These are phyloP conservation scores for Suhomyces emberorum DNA, from an alignment of 805 yeast genomes.

Conservation along the genomic window DNA sequence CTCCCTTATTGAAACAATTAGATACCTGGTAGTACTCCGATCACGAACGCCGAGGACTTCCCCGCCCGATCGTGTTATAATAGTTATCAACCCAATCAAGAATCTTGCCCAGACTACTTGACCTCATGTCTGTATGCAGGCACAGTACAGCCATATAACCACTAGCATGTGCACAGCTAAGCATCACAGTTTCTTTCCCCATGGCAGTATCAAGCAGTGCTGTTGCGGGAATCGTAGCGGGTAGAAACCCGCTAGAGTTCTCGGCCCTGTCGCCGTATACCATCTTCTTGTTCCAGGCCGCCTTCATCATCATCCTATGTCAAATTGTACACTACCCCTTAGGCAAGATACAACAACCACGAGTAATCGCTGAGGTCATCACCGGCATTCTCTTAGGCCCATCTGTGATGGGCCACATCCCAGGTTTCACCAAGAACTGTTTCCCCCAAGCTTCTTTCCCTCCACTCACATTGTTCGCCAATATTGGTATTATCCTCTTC, in stretches of 20 bases:
- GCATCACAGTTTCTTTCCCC: too few species aligned
- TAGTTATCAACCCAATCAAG: too few species aligned
- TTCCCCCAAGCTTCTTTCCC: constrained; percentile 65
- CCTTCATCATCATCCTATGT: constrained; percentile 57
- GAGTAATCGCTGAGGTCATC: constrained; percentile 78
- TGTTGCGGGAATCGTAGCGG: constrained; percentile 69
- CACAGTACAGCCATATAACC: too few species aligned
- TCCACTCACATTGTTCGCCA: constrained; percentile 64
- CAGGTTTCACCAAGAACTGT: constrained; percentile 59
- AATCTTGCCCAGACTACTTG: too few species aligned
- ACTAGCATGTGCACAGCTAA: too few species aligned
- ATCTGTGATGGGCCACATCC: constrained; percentile 68
- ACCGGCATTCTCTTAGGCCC: constrained; percentile 77
- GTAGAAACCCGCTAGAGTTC: constrained; percentile 65
- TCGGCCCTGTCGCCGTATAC: constrained; percentile 59
- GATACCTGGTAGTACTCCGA: too few species aligned
- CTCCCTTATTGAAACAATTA: too few species aligned
- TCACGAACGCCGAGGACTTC: too few species aligned
- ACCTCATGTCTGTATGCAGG: too few species aligned
- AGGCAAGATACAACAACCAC: constrained; percentile 63
- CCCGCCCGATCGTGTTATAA: too few species aligned
- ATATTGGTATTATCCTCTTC: constrained; percentile 69
- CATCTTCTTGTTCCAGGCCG: constrained; percentile 65
- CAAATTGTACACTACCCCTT: constrained; percentile 61
- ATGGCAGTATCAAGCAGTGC: constrained; percentile 36